Evolutionary conservation across 1,284 basidiomycete genomes (phyloP), one percentile per base, ranked within the genome.

Genomic region (Wolfiporia cocos): DNA sequence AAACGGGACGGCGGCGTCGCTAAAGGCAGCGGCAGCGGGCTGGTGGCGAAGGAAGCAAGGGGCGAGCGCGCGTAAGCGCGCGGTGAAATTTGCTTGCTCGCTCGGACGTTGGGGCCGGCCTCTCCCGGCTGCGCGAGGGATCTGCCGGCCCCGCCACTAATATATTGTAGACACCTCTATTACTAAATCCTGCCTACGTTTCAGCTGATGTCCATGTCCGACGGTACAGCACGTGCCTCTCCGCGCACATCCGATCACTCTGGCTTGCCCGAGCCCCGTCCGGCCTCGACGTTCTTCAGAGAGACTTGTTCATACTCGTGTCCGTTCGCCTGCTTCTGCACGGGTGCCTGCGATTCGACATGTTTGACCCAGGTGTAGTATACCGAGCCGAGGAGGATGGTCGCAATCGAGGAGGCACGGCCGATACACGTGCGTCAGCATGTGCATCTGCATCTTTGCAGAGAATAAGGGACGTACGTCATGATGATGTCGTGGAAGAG

Each of bases 311-410:
- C 71, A 46, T 78, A 77, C 39, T 43, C 41, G 17, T 42, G 45
- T 31, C 49, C 43, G 32, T 49, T 45, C 17, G 35, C 37, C n/a
- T 21, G 17, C 24, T 39, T 44, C n/a, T n/a, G n/a, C 23, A 39
- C 9, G 3, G 48, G 21, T 4, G 49, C 43, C 36, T 46, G 69
- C 7, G 75, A 72, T 60, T 90, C 86, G 49, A 70, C 53, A 56
- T 89, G 80, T 60, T 91, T 91, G 41, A 86, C 71, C 85, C 86
- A 92, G 6, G 89, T 92, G 65, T 92, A 93, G 61, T 81, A 82
- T 29, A 89, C 65, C 0, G 90, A 92, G 14, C 91, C 91, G 18
- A 68, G 55, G 14, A 92, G 78, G 56, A 93, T 93, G 48, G 78
- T 78, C 2, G 71, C 73, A 49, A 93, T 90, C 1, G 89, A 89